Base-by-base conservation (phyloP, 208 protist species). In the Wallacemonas sp. region DNA sequence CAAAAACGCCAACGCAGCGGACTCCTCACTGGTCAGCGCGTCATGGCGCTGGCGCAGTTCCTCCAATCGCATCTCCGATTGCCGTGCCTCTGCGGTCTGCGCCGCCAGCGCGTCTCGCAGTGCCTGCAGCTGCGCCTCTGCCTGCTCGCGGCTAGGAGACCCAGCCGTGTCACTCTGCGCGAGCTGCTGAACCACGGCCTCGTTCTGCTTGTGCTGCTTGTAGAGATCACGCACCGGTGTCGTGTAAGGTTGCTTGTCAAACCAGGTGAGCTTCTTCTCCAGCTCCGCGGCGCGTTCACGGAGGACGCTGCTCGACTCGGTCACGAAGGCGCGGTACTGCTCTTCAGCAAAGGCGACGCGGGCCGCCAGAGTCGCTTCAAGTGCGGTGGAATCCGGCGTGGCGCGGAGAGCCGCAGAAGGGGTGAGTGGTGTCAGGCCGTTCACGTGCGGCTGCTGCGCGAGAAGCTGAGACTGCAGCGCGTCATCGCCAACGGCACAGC, bases 201-300 rank as follows among this genome's bases (percentile, higher is more conserved):
- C 52, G 12, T 68, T 85, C 26, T 68, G 65, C 33, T 57, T 24
- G 41, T 75, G 52, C 39, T 69, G 44, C 0, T 36, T 38, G 36
- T 71, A 69, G 30, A 87, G 65, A 14, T 83, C 68, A 52, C 43
- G 38, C 11, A 93, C 68, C 30, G 78, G 71, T 26, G 57, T 44
- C 24, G 84, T 65, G 46, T 76, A 73, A 2, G 65, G 61, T 65
- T 87, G 81, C 48, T 74, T 73, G 24, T 60, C 34, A 23, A 87
- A 72, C 81, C 81, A 87, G 38, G 65, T 61, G 65, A 81, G 36
- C 55, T 83, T 82, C 49, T 87, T 87, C n/a, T 72, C 23, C 48
- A 57, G 27, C 57, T 85, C 80, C 2, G 19, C 34, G 23, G 52
- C 47, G 36, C 70, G 73, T 16, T 69, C 44, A 43, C 19, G 66